Conservation (phyloP, 1,139 yeast genomes). For the Wickerhamomyces sp. region DNA sequence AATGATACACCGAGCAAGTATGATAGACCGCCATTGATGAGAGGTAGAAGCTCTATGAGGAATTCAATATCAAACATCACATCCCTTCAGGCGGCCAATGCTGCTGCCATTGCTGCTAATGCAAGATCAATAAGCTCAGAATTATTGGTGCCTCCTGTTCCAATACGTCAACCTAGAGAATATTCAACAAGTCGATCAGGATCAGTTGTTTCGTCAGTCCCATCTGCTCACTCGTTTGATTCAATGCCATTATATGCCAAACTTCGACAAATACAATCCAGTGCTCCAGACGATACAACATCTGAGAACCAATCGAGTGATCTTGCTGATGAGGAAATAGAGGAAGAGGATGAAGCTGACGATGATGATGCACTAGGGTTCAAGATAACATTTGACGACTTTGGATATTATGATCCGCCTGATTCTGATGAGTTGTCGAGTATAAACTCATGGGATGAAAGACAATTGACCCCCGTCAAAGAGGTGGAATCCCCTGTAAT, state of each 20-base stretch:
- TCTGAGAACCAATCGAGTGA: neutral
- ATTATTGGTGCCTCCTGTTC: constrained; percentile 12
- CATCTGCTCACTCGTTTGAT: constrained; percentile 11
- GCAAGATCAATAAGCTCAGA: constrained; percentile 10
- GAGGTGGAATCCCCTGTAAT: neutral
- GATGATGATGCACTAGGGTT: neutral
- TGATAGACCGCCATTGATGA: neutral
- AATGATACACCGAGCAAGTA: neutral
- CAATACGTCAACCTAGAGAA: constrained; percentile 3
- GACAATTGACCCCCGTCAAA: neutral
- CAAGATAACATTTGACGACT: neutral
- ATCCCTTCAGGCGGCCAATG: constrained; percentile 1
- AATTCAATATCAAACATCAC: neutral
- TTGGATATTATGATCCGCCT: neutral
- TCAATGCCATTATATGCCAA: constrained; percentile 17
- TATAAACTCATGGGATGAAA: neutral
- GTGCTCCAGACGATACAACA: neutral
- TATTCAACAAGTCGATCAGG: constrained; percentile 17
- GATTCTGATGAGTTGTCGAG: neutral
- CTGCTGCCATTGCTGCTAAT: constrained; percentile 9
- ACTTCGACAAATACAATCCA: neutral
- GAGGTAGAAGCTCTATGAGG: neutral
- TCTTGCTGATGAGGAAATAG: neutral
- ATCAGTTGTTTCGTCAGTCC: constrained; percentile 11
- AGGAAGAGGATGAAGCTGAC: neutral